Base-by-base conservation (phyloP, 1,139 yeast species). In the Entelexis sorbosivorans region DNA sequence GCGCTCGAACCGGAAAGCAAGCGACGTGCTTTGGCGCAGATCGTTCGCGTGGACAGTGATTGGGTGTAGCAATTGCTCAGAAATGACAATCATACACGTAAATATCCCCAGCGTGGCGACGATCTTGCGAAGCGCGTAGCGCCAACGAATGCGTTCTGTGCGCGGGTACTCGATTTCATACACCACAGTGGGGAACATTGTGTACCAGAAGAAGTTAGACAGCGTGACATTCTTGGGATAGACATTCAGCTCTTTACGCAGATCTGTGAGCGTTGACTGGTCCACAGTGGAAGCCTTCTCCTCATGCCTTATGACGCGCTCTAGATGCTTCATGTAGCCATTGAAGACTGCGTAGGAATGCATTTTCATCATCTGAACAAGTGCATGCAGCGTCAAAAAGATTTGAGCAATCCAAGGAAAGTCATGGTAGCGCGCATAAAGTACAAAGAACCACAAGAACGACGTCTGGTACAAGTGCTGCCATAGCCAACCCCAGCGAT, bases 161-260 rank as follows among this genome's bases (percentile, higher is more conserved):
- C 96, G 73, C 32, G 96, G 96, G 62, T 79, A 89, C 53, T 81
- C 81, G 46, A 84, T 59, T 51, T 67, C 70, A 56, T 71, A 71
- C 29, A 91, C 95, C 51, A 88, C 68, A 0, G 94, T 85, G n/a
- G 98, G 98, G 64, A 77, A 88, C 94, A 86, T 82, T 20, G 95
- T 72, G 67, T 75, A 91, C 65, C 72, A 74, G 64, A 88, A 86
- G 64, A 74, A 89, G 66, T 88, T 82, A 45, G 52, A 54, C 8
- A 80, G 56, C n/a, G 77, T 77, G 55, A 93, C 76, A 61, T 88
- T 89, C 1, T 66, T 58, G 0, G 96, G 97, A 67, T 86, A 89
- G n/a, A 13, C 9, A 17, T 52, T 57, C 33, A 68, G 52, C 51
- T 67, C 69, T 6, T 63, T 63, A 35, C 38, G 44, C 64, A 60